phyloP scores from a whole-genome alignment of 2,329 filamentous ascomycete genomes.

The Colletotrichum sp. region DNA sequence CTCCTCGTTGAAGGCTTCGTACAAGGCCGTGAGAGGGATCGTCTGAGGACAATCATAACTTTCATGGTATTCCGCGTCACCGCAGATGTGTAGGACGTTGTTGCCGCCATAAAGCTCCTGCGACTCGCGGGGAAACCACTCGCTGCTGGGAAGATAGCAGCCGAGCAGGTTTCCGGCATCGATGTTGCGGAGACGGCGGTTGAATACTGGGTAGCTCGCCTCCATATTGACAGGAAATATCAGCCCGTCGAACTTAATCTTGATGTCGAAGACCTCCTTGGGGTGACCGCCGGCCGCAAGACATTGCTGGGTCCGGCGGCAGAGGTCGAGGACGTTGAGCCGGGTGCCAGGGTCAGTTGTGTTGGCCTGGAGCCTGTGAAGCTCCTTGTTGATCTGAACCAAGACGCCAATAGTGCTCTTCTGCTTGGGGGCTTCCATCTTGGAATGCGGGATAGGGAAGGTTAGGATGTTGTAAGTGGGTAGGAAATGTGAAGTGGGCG shows the following conservation, averaged over 20 bases:
- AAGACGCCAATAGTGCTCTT: not conserved
- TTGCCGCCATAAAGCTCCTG: not conserved
- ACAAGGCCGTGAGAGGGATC: not conserved
- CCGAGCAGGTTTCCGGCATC: not conserved
- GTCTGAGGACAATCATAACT: not conserved
- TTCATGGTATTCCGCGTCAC: not conserved
- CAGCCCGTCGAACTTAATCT: not conserved
- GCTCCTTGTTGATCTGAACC: not conserved
- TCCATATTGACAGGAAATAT: not conserved
- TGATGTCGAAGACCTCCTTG: not conserved
- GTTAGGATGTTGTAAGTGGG: not conserved
- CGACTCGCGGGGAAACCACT: not conserved
- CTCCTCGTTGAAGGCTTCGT: not conserved
- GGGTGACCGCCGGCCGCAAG: not conserved
- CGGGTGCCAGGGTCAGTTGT: not conserved
- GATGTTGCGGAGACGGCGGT: not conserved
- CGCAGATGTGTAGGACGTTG: not conserved
- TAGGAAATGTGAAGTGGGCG: not conserved
- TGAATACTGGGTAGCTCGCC: not conserved
- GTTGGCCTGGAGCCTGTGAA: not conserved
- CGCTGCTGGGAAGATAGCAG: not conserved
- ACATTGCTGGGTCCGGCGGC: not conserved
- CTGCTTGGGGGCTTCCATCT: not conserved
- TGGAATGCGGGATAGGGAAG: not conserved
- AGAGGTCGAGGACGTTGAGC: not conserved